Percentiles rank a stretch among this genome's conserved stretches.
Conservation (phyloP, 2,329 filamentous ascomycete genomes). For the Stenocarpella maydis region DNA sequence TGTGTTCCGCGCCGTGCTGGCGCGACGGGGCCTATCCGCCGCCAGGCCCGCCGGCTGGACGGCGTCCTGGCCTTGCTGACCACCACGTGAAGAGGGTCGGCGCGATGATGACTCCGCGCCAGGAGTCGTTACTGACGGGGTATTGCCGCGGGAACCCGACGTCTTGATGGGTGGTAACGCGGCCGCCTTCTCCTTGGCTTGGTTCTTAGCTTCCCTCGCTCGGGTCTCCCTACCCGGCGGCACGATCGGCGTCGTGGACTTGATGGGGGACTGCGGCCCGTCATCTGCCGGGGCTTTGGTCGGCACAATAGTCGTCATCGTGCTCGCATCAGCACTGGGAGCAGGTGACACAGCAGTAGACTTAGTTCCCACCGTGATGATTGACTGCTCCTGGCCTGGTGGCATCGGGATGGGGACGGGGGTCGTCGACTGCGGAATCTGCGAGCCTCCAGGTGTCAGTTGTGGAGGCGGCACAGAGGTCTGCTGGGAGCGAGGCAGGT, state of each 20-base stretch:
- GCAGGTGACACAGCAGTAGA: conserved; percentile 41
- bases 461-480: conserved; percentile 37
- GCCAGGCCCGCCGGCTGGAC: conserved; percentile 55
- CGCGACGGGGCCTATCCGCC: conserved; percentile 61
- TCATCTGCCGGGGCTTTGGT: conserved; percentile 44
- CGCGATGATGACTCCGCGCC: conserved; percentile 50
- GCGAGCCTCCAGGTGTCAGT: conserved; percentile 32
- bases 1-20: conserved; percentile 66
- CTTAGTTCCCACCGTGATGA: conserved; percentile 34
- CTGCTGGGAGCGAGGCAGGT: conserved; percentile 38
- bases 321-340: conserved; percentile 36
- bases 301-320: conserved; percentile 39
- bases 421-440: conserved; percentile 43
- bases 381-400: conserved; percentile 42
- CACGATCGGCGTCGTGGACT: conserved; percentile 46
- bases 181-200: conserved; percentile 34
- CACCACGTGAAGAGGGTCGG: conserved; percentile 61
- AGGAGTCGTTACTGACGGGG: conserved; percentile 41
- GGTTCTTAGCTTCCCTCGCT: conserved; percentile 40
- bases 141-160: conserved; percentile 38
- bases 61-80: conserved; percentile 59
- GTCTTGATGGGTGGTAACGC: conserved; percentile 29
- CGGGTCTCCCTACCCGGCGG: conserved; percentile 47
- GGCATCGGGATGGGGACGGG: conserved; percentile 46
- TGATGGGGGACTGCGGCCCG: conserved; percentile 43